Evolutionary conservation across 306 rosid genomes (phyloP), one percentile per base, ranked within the genome.

Genomic region (Rosa lucieae): DNA sequence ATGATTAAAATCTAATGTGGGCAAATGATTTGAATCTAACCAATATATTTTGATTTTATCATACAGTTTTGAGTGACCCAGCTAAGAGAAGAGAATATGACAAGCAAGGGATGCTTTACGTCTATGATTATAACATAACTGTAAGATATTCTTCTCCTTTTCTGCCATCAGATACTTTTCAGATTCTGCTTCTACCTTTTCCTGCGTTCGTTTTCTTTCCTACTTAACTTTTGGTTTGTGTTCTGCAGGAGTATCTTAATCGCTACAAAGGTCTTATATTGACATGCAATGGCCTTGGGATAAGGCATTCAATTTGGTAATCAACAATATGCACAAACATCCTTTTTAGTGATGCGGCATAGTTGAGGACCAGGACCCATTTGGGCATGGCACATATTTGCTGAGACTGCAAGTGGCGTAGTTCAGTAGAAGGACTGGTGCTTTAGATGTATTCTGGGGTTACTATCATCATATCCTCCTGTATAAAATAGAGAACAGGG

Each of bases 201-300:
- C 61, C 70, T 63, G 29, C 12, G 12, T 23, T 17, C 10, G 17
- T 35, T 26, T 40, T 18, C 70, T 40, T 58, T 53, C 61, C 49
- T 40, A 79, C 17, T n/a, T 9, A 75, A 61, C 42, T n/a, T 76
- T 29, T 10, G 51, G 69, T 26, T n/a, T 7, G 52, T 86, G 74
- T 51, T 63, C 42, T 80, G 82, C 90, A 96, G 99, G 99, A 96
- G 81, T 93, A 96, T 86, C 97, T 96, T 51, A 85, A 93, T 84
- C 94, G 98, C 56, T 86, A 93, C 89, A 96, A 93, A 86, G 97
- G 99, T 69, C 99, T 96, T 67, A 90, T 96, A 88, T 86, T 96
- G 91, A 96, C 99, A 2, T 96, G 99, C 82, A 96, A 93, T 78
- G 99, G 99, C 77, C 96, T 96, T 32, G 99, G 99, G 81, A 78